Base-by-base conservation (phyloP, 2,329 filamentous ascomycete genomes). In the Clarireedia paspali region DNA sequence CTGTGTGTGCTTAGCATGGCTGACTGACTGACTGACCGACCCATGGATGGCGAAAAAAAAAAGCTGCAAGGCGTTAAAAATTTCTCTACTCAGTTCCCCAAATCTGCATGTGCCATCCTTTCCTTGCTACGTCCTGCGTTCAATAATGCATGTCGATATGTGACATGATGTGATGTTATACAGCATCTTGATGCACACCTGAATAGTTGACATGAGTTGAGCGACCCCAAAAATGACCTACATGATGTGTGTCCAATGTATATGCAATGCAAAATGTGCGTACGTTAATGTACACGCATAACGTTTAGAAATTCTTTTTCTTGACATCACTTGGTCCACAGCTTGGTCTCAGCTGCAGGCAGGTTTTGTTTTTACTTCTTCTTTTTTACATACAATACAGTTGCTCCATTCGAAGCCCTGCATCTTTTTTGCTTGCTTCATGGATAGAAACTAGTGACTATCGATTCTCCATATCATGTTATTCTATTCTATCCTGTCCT, bases 141-240 rank as follows among this genome's bases (percentile, higher is more conserved):
- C 30, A 34, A 34, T 34, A 12, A 34, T 34, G 12, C 30, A 34
- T 34, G 30, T 12, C 30, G 12, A 34, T 34, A 34, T 34, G 30
- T 34, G 30, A 34, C 12, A 34, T 34, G 17, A 42, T 42, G 15
- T 20, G 15, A 42, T 42, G 39, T 42, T 42, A n/a, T 42, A 42
- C 39, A 6, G 15, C 39, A 42, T 42, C 39, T 3, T 34, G 30
- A 34, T 34, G 30, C 30, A 14, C 30, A 34, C 30, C 6, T n/a
- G 17, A 23, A 47, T 36, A 24, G 12, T 26, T 27, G 24, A 51
- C 10, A 51, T 50, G 20, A 34, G 30, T 34, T 51, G 30, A 12
- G 14, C 38, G 50, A 53, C 51, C 51, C 51, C 51, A 48, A 53
- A 53, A n/a, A 30, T 48, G 51, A 53, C 51, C 51, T 20, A 40